Base-by-base conservation (phyloP, 495 filamentous ascomycete species). In the Neohortaea acidophila region DNA sequence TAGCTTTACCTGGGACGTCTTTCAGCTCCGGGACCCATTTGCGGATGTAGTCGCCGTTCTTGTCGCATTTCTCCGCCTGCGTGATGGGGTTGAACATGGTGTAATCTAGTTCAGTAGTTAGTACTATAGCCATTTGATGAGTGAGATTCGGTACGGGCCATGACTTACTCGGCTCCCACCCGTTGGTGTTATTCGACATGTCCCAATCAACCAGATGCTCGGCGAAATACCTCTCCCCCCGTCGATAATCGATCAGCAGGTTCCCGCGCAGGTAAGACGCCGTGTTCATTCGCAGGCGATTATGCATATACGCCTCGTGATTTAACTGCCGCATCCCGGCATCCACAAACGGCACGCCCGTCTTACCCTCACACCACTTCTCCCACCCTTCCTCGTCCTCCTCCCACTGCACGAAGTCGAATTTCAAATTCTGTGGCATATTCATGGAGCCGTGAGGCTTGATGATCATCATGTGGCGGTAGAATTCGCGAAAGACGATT, bases 21-120 rank as follows among this genome's bases (percentile, higher is more conserved):
- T 50, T 53, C 42, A 66, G 45, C 48, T 76, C 72, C 1, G 69
- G 70, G 8, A 76, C 65, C 69, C 70, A 76, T n/a, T 58, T 59
- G 4, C 69, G 47, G 21, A 76, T 74, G 51, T 70, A 76, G 20
- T 69, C 63, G 1, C 71, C 72, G 1, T 70, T 58, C 0, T 61
- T 57, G 48, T 76, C 72, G 39, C 68, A 58, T 52, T 55, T 64
- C 54, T 64, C 60, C n/a, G 61, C 62, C 38, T 65, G 62, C 12
- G 24, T 47, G 12, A 61, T 55, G 7, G 62, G 62, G 32, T 64
- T 65, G 44, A 63, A 65, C 2, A 65, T 54, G 11, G 62, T 65
- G 36, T 65, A 64, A n/a, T n/a, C n/a, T n/a, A n/a, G n/a, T n/a
- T n/a, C n/a, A n/a, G n/a, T n/a, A n/a, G n/a, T n/a, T n/a, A n/a